phyloP scores from a whole-genome alignment of 2,329 filamentous ascomycete genomes.

The Alternaria hordeiaustralica region DNA sequence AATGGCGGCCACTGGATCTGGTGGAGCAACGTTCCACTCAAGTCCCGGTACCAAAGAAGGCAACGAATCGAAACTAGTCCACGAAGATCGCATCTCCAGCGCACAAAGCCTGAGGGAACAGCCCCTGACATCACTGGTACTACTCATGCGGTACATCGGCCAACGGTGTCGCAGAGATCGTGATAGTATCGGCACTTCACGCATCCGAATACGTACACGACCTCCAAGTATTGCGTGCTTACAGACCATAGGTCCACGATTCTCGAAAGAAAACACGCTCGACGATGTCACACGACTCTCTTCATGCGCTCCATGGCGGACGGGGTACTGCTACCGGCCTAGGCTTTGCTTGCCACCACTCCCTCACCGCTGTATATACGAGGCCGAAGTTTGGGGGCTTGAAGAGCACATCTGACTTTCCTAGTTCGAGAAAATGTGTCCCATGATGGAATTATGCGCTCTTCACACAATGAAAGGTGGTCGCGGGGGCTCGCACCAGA shows the following conservation, averaged over 20 bases:
- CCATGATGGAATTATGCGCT: background rate
- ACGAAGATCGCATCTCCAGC: slow-evolving; percentile 4
- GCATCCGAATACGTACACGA: background rate
- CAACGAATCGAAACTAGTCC: slow-evolving; percentile 18
- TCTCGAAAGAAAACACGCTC: background rate
- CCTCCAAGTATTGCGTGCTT: background rate
- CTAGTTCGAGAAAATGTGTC: background rate
- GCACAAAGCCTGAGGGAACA: background rate
- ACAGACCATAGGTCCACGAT: background rate
- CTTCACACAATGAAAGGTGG: background rate
- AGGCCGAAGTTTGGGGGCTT: background rate
- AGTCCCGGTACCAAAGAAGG: background rate
- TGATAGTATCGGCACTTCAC: background rate
- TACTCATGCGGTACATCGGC: background rate
- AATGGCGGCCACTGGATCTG: background rate
- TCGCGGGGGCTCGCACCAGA: background rate
- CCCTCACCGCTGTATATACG: background rate
- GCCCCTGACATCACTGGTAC: slow-evolving; percentile 5
- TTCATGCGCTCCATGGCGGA: background rate
- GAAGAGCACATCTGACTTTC: background rate
- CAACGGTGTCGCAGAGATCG: background rate
- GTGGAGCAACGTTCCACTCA: slow-evolving; percentile 11
- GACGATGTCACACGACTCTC: slow-evolving; percentile 8
- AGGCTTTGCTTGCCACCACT: background rate
- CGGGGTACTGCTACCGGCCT: background rate